Base-by-base conservation (phyloP, 495 filamentous ascomycete species). In the Aspergillus saccharolyticus region DNA sequence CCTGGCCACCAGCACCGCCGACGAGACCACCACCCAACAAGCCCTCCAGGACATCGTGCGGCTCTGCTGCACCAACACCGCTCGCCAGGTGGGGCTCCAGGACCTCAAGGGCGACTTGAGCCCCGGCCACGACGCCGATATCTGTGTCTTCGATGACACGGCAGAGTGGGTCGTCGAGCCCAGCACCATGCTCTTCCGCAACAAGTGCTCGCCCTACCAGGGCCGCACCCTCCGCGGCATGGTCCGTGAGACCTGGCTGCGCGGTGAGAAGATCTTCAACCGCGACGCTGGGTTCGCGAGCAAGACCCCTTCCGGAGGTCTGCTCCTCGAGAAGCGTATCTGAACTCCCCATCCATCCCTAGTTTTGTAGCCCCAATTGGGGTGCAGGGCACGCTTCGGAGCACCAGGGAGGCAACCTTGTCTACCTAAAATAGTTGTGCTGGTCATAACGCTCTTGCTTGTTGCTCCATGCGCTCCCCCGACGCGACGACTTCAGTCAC, bases 201-300 rank as follows among this genome's bases (percentile, higher is more conserved):
- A 98, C 70, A 95, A 96, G 71, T 89, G 90, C 75, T 89, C 84
- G 21, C 94, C 94, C 2, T 98, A 96, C 77, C 89, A 97, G 72
- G 90, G 91, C 21, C 86, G 85, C 62, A 81, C 70, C 6, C 83
- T 98, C 67, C 81, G 77, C 55, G 94, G 94, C 0, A 81, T 89
- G 59, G 93, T 97, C 15, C 80, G 76, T 52, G 91, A 96, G 79
- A 97, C 94, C 9, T 97, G 90, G 90, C 66, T 98, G 44, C 77
- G 93, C 33, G 94, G 94, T 1, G 72, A 74, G 60, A 87, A 81
- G 67, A 81, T 97, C 25, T 96, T 87, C 69, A 79, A 82, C 46
- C 73, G 81, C 19, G 74, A 79, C 9, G 73, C 73, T 6, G 87
- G 85, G 17, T 90, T 90, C 67, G 70, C 72, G 47, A 75, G 75